These are phyloP conservation scores for Cystobasidium ongulense DNA, from an alignment of 768 basidiomycete species.

Conservation along the genomic window DNA sequence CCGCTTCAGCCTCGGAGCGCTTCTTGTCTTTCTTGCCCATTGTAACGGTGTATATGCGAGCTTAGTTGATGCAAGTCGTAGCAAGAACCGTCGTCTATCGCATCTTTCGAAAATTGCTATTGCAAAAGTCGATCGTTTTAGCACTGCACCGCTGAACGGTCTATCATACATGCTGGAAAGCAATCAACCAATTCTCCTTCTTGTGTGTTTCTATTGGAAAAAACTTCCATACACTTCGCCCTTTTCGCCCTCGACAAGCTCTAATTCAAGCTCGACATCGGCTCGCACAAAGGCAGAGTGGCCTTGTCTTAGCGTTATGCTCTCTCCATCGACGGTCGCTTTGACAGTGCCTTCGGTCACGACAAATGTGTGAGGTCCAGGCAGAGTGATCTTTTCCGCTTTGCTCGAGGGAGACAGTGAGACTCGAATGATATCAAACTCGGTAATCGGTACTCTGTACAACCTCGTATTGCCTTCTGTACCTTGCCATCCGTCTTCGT, in stretches of 20 bases:
- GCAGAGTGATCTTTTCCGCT: constrained; percentile 29
- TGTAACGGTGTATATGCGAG: neutral
- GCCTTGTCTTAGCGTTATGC: constrained; percentile 19
- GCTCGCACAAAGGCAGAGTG: constrained; percentile 35
- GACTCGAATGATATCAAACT: constrained; percentile 14
- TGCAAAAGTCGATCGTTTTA: neutral
- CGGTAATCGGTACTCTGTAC: constrained; percentile 38
- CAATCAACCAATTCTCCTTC: neutral
- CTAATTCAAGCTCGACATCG: constrained; percentile 19
- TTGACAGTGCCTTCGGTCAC: constrained; percentile 32
- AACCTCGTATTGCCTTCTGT: constrained; percentile 28
- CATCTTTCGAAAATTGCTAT: neutral
- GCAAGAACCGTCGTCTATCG: neutral
- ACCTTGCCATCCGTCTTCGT: constrained; percentile 29
- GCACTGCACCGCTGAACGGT: neutral
- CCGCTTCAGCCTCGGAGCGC: neutral
- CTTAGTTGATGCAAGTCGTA: neutral
- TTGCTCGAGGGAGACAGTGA: constrained; percentile 23
- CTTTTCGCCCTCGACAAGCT: neutral
- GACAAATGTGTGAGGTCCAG: constrained; percentile 33
- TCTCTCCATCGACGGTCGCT: constrained; percentile 24
- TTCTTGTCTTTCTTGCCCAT: constrained; percentile 28
- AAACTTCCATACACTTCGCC: constrained; percentile 37
- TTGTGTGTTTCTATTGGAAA: constrained; percentile 25
- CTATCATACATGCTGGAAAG: neutral